Base-by-base conservation (phyloP, 2,329 filamentous ascomycete species). In the Aspergillus neotritici region DNA sequence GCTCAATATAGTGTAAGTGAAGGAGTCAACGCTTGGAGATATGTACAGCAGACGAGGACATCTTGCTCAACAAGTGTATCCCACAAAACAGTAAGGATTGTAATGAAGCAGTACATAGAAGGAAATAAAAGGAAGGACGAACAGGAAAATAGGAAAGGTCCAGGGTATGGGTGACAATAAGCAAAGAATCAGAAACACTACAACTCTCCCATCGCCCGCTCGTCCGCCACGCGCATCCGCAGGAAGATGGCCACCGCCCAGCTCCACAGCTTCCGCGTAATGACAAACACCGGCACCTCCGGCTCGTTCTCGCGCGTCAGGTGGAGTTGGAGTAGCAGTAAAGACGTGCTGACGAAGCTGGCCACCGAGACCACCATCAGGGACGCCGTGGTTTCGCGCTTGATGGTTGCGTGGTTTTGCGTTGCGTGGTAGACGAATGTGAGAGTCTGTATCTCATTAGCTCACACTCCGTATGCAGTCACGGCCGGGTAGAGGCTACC, bases 381-480 rank as follows among this genome's bases (percentile, higher is more conserved):
- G n/a, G 84, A 86, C 8, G 84, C 84, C 36, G 82, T 81, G 1
- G 85, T 89, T 68, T 88, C 85, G 58, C 86, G 87, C 58, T 83
- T 80, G 55, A 89, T 89, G 57, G 82, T 87, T 61, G 87, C 84
- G 59, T 85, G 85, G 54, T 84, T 82, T 64, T 89, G 83, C 11
- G 83, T 87, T 48, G 85, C 73, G 62, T 89, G 85, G 66, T 90
- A 89, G 53, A 84, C 75, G 41, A 84, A 76, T 2, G 86, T 88
- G 32, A 89, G 69, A 33, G 81, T 84, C 82, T 85, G 54, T n/a
- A 44, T 34, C 5, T 31, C 30, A 14, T 25, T 25, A 25, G 21
- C 5, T 21, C 21, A 8, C 2, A 30, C 11, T 14, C 7, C 2
- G 10, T 35, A 16, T 11, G 13, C 41, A 17, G 10, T 34, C 14